Conservation (phyloP, 192 early-diverging fungal species). For the Spizellomyces punctatus region DNA sequence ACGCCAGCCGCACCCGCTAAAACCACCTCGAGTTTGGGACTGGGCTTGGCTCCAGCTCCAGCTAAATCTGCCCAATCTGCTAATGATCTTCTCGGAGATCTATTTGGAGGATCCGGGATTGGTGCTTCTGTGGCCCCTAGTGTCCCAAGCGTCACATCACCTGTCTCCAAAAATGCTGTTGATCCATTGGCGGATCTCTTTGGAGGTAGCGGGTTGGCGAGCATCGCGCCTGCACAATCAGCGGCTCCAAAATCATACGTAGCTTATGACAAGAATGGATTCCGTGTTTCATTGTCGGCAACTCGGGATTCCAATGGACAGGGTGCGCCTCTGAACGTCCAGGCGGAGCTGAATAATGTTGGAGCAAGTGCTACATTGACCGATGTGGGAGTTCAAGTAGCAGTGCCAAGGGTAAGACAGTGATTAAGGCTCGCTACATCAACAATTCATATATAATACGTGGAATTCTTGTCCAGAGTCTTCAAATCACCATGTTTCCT, state of each 20-base stretch:
- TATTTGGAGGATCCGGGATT: constrained; percentile 44
- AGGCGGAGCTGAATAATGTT: constrained; percentile 70
- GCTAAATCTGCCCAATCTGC: not conserved
- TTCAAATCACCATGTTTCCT: constrained; percentile 84
- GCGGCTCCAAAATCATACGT: constrained; percentile 44
- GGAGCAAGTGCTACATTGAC: constrained; percentile 54
- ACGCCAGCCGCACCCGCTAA: not conserved
- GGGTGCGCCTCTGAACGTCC: constrained; percentile 65
- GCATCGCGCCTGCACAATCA: constrained; percentile 13
- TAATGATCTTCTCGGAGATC: constrained; percentile 54
- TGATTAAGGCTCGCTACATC: not conserved
- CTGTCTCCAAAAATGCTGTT: not conserved
- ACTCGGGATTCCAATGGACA: constrained; percentile 60
- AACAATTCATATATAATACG: constrained; percentile 15
- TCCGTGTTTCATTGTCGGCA: constrained; percentile 75
- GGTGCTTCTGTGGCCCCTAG: constrained; percentile 15
- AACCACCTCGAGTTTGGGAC: constrained; percentile 13
- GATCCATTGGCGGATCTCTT: constrained; percentile 71
- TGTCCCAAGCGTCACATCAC: constrained; percentile 40
- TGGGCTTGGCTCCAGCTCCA: too few relatives aligned
- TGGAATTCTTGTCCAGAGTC: constrained; percentile 43
- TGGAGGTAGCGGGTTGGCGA: constrained; percentile 48
- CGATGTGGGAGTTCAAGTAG: constrained; percentile 83
- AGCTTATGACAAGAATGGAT: constrained; percentile 78
- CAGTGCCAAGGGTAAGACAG: constrained; percentile 77